A percentile compares a stretch with the other conserved stretches of the same genome.
phyloP scores from a whole-genome alignment of 2,329 filamentous ascomycete genomes.

The Aschersonia sp. region DNA sequence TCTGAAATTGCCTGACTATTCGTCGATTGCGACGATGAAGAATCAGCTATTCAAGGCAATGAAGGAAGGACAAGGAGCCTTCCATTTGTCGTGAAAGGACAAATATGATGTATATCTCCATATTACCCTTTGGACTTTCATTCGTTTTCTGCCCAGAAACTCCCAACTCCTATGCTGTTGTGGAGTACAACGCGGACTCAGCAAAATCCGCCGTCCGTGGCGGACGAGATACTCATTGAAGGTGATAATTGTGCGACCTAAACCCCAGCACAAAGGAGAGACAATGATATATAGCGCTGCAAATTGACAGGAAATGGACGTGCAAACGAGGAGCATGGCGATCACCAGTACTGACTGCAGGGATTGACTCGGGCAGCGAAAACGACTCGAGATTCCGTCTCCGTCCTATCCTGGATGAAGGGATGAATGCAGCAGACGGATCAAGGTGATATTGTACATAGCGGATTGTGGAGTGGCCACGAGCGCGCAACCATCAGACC shows the following conservation, averaged over 20 bases:
- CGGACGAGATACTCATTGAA: too few relatives aligned
- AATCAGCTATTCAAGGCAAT: slow-evolving; percentile 74
- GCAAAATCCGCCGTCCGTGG: too few relatives aligned
- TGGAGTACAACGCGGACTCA: too few relatives aligned
- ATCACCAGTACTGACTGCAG: too few relatives aligned
- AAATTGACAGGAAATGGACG: too few relatives aligned
- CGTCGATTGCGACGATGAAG: slow-evolving; percentile 58
- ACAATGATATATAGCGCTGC: too few relatives aligned
- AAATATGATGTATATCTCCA: background rate
- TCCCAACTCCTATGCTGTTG: background rate
- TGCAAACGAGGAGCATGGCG: too few relatives aligned
- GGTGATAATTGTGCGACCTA: too few relatives aligned
- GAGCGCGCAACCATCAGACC: background rate
- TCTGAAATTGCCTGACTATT: slow-evolving; percentile 93
- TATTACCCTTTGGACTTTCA: too few relatives aligned
- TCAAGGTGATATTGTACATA: slow-evolving; percentile 1
- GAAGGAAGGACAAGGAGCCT: slow-evolving; percentile 90
- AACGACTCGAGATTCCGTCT: too few relatives aligned
- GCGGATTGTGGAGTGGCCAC: background rate
- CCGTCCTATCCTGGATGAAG: background rate
- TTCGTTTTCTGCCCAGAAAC: background rate
- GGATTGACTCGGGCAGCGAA: too few relatives aligned
- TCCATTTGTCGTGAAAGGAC: slow-evolving; percentile 63
- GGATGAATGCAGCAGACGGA: background rate
- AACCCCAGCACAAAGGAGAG: too few relatives aligned